Conservation (phyloP, 2,329 filamentous ascomycete genomes). For the Apiospora aurea region DNA sequence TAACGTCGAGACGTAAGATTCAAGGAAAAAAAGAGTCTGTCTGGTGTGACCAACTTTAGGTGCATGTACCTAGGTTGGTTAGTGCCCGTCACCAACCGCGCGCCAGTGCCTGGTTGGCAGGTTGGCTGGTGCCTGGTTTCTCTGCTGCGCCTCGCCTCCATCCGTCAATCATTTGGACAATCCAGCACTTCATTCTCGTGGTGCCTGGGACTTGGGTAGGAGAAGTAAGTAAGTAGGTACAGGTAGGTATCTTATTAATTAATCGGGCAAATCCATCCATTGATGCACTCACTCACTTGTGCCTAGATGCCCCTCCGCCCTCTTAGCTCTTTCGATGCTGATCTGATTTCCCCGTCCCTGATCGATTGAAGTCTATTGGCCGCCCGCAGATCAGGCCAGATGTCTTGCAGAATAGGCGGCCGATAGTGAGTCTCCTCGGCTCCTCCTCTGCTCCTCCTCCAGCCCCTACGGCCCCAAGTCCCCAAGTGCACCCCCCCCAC, state of each 20-base stretch:
- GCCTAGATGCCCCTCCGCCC: neutral
- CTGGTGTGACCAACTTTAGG: neutral
- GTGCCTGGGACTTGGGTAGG: neutral
- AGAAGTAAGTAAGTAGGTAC: too few species aligned
- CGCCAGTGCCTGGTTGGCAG: neutral
- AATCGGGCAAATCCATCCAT: neutral
- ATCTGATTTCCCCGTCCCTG: neutral
- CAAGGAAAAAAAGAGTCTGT: neutral
- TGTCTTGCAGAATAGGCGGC: conserved; percentile 14
- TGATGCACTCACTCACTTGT: neutral
- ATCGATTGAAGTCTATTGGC: neutral
- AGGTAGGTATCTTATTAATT: too few species aligned
- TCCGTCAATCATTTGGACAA: neutral
- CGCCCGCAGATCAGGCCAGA: neutral
- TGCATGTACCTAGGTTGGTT: neutral
- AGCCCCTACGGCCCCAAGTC: neutral
- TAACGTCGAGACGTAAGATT: neutral
- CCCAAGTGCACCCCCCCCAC: neutral
- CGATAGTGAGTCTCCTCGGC: neutral
- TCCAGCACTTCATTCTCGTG: neutral
- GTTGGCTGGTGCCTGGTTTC: neutral
- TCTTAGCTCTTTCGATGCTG: neutral
- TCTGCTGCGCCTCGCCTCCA: neutral
- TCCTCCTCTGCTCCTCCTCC: neutral
- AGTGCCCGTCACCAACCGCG: neutral